Conservation (phyloP, 331 rosid species). For the Rosa hybrid region DNA sequence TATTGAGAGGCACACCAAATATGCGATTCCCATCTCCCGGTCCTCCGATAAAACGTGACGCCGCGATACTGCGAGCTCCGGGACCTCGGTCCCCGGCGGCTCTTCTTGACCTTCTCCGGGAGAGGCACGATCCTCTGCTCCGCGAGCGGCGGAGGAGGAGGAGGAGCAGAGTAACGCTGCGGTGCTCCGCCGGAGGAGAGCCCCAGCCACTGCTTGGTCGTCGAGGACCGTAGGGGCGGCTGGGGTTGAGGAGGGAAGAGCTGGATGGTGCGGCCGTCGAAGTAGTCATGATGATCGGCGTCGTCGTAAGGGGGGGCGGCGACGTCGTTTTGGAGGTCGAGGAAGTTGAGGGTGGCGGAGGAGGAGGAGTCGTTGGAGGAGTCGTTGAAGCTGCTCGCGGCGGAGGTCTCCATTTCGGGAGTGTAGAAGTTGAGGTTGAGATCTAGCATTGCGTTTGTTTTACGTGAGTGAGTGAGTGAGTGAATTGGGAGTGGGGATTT, state of each 20-base stretch:
- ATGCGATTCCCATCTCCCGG: constrained; percentile 98
- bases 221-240: constrained; percentile 1
- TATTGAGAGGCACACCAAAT: constrained; percentile 60
- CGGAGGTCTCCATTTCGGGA: constrained; percentile 57
- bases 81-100: constrained; percentile 92
- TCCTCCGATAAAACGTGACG: constrained; percentile 85
- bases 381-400: constrained; percentile 27
- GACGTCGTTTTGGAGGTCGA: constrained; percentile 35
- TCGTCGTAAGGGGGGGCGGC: not conserved
- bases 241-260: constrained; percentile 48
- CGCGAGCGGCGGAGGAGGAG: not conserved
- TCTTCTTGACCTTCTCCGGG: constrained; percentile 57
- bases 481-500: not conserved
- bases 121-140: constrained; percentile 40
- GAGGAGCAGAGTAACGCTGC: constrained; percentile 33
- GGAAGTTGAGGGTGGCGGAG: constrained; percentile 48
- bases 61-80: constrained; percentile 95
- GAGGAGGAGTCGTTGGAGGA: constrained; percentile 61
- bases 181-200: constrained; percentile 16
- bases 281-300: constrained; percentile 6
- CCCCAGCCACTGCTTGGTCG: constrained; percentile 40
- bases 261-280: constrained; percentile 50
- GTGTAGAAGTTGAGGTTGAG: constrained; percentile 47
- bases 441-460: constrained; percentile 57
- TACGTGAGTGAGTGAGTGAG: not conserved